Evolutionary conservation across 2,329 filamentous ascomycete species (phyloP), one percentile per base, ranked within the genome.

Genomic region (Hypomyces rosellus): DNA sequence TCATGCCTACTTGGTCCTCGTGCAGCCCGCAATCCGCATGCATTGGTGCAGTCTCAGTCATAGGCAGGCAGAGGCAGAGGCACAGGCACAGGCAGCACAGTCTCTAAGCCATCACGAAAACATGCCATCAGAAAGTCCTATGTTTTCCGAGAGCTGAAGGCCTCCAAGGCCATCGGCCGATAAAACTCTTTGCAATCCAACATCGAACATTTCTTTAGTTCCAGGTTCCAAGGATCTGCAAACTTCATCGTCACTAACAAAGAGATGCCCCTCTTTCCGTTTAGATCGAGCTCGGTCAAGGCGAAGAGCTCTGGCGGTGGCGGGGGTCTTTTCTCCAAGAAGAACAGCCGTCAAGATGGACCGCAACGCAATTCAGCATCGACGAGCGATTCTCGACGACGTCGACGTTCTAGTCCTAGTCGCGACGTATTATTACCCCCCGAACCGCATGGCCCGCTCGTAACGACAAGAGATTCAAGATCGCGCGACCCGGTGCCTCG

Each of bases 221-320:
- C 5, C 5, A 38, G 14, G 9, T 39, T 41, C 5, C 5, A 38
- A 41, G 38, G 7, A 41, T 20, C 38, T 20, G 15, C 6, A 11
- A 16, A 41, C 12, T 12, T n/a, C 15, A 15, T 41, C 15, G 13
- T 16, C 16, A 20, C 38, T 20, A 13, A 13, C 38, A 16, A 16
- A 38, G 36, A 38, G 7, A 54, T 54, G 51, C 34, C 51, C 14
- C 48, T 43, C 47, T 42, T 53, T 38, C 52, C 52, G 15, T 48
- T 54, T 30, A 47, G 52, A 49, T 51, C 52, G 43, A 51, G 52
- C 37, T 54, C 52, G 22, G 49, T 51, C 51, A 53, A 48, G 45
- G 48, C 45, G 18, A 51, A 51, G 42, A 48, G 47, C 51, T 47
- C 51, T 25, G 30, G 9, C 41, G 37, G 16, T n/a, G 16, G 37